Evolutionary conservation across 257 asterid species (phyloP).

Genomic region (Jacaranda copaia): DNA sequence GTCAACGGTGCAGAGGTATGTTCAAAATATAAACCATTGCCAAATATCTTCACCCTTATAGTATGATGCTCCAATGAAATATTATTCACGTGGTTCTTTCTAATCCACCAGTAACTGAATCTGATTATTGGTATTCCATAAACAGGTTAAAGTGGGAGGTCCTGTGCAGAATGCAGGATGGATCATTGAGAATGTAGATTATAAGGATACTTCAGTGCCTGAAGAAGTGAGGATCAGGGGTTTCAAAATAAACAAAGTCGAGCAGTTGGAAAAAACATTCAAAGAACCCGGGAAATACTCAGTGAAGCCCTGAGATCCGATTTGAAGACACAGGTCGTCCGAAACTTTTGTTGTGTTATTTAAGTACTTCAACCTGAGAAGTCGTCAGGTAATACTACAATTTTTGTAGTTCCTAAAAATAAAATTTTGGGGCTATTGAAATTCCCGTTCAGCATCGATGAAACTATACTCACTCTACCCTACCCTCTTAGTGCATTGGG

Average conservation of each 20-base stretch:
- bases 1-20: slow-evolving; percentile 84
- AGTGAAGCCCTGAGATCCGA: slow-evolving; percentile 51
- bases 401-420: slow-evolving; percentile 31
- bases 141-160: slow-evolving; percentile 81
- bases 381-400: not conserved
- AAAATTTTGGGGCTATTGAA: not conserved
- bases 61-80: not conserved
- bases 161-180: slow-evolving; percentile 79
- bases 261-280: slow-evolving; percentile 70
- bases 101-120: not conserved
- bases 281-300: slow-evolving; percentile 67
- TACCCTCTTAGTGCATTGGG: not conserved
- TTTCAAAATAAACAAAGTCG: slow-evolving; percentile 70
- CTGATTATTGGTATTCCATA: slow-evolving; percentile 25
- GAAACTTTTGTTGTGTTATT: slow-evolving; percentile 22
- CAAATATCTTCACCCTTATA: not conserved
- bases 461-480: not conserved
- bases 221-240: slow-evolving; percentile 97
- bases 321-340: slow-evolving; percentile 18
- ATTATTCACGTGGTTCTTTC: too few relatives aligned
- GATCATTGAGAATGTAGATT: slow-evolving; percentile 77
- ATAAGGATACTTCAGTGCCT: slow-evolving; percentile 64
- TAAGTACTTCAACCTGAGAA: not conserved
- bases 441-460: slow-evolving; percentile 7
- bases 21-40: not conserved